Conservation (phyloP, 176 grass and related monocot species). For the Bothriochloa decipiens region DNA sequence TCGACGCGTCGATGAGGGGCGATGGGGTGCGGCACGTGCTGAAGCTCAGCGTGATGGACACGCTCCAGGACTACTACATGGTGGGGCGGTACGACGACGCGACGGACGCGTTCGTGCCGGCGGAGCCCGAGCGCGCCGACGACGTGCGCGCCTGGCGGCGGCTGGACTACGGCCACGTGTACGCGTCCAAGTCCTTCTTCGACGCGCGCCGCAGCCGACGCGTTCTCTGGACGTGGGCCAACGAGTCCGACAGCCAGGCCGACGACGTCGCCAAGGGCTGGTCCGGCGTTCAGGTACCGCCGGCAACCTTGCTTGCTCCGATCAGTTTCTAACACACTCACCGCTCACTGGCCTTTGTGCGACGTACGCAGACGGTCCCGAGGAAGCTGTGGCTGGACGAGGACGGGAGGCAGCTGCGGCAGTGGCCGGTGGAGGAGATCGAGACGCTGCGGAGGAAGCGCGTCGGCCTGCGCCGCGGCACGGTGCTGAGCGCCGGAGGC, state of each 20-base stretch:
- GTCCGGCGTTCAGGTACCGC: conserved; percentile 67
- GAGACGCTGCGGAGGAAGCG: conserved; percentile 58
- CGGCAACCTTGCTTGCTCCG: background rate
- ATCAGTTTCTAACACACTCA: background rate
- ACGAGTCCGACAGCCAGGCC: conserved; percentile 65
- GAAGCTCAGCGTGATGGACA: conserved; percentile 64
- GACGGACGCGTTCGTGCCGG: conserved; percentile 56
- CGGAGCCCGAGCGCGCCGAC: conserved; percentile 39
- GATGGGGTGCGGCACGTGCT: conserved; percentile 53
- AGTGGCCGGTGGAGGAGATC: conserved; percentile 87
- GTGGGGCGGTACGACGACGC: conserved; percentile 65
- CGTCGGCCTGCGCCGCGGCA: conserved; percentile 39
- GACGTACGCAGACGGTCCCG: conserved; percentile 51
- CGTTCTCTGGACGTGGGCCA: conserved; percentile 69
- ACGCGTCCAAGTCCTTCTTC: conserved; percentile 91
- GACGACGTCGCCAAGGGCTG: conserved; percentile 63
- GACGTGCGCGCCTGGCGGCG: conserved; percentile 58
- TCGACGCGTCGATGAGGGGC: conserved; percentile 52
- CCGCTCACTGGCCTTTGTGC: background rate
- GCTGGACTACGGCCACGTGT: conserved; percentile 72
- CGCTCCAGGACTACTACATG: conserved; percentile 72
- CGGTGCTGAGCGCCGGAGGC: conserved; percentile 42
- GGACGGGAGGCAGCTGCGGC: conserved; percentile 62
- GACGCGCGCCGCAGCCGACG: conserved; percentile 53
- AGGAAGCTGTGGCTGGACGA: conserved; percentile 72